Evolutionary conservation across 2,329 filamentous ascomycete species (phyloP).

Genomic region (Cytospora leucostoma): DNA sequence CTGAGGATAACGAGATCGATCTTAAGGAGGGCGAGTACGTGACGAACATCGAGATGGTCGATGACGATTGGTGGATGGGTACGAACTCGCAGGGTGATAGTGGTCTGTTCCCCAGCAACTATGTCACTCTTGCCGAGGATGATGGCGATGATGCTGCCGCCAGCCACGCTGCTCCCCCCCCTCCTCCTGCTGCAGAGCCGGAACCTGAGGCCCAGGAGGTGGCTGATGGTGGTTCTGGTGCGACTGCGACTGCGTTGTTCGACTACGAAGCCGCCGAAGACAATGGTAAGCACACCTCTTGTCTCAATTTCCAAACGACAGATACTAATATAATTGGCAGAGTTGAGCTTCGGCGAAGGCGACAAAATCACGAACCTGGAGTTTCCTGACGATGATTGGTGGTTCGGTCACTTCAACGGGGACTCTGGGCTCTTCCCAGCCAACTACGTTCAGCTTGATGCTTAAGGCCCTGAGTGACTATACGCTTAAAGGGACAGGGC

Average conservation of each 20-base stretch:
- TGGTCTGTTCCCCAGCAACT: slow-evolving; percentile 92
- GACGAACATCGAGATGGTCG: slow-evolving; percentile 93
- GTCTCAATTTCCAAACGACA: neutral
- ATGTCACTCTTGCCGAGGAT: slow-evolving; percentile 81
- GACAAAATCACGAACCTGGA: slow-evolving; percentile 81
- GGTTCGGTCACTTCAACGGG: slow-evolving; percentile 85
- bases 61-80: slow-evolving; percentile 99
- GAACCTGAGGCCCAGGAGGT: slow-evolving; percentile 42
- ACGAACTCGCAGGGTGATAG: slow-evolving; percentile 81
- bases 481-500: neutral
- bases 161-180: slow-evolving; percentile 33
- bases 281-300: slow-evolving; percentile 59
- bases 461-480: slow-evolving; percentile 20
- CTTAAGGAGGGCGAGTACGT: slow-evolving; percentile 86
- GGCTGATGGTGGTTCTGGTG: slow-evolving; percentile 44
- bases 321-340: slow-evolving; percentile 47
- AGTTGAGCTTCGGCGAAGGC: slow-evolving; percentile 83
- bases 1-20: slow-evolving; percentile 95
- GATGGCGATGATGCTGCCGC: slow-evolving; percentile 44
- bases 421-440: slow-evolving; percentile 80
- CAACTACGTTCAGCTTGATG: slow-evolving; percentile 66
- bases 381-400: slow-evolving; percentile 99
- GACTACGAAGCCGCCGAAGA: slow-evolving; percentile 98
- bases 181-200: slow-evolving; percentile 40
- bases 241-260: slow-evolving; percentile 82